Conservation (phyloP, 768 basidiomycete species). For the Sarcomyxa edulis region DNA sequence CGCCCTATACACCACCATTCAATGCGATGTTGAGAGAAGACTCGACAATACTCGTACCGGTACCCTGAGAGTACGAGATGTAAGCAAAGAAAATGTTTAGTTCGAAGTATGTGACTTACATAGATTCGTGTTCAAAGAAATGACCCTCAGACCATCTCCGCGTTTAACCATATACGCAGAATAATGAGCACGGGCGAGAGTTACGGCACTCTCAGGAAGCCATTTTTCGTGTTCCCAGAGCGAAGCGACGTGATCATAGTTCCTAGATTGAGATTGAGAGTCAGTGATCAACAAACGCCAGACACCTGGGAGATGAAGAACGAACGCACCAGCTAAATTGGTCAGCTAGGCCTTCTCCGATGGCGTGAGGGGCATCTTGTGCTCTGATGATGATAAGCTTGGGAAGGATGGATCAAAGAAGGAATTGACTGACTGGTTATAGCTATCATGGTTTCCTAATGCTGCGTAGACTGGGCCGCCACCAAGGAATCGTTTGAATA, state of each 20-base stretch:
- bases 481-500: conserved; percentile 57
- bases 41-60: conserved; percentile 15
- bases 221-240: conserved; percentile 72
- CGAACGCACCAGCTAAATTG: conserved; percentile 62
- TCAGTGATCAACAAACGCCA: neutral
- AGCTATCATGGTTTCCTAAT: conserved; percentile 75
- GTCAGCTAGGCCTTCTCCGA: conserved; percentile 46
- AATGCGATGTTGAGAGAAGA: neutral
- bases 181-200: conserved; percentile 62
- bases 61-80: conserved; percentile 25
- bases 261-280: conserved; percentile 33
- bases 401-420: neutral
- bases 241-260: conserved; percentile 68
- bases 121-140: conserved; percentile 72
- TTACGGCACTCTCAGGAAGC: conserved; percentile 53
- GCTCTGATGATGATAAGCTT: conserved; percentile 29
- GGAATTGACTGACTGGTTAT: conserved; percentile 44
- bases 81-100: conserved; percentile 1
- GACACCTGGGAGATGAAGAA: neutral
- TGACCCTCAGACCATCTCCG: conserved; percentile 60
- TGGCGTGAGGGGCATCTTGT: conserved; percentile 54
- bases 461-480: conserved; percentile 72
- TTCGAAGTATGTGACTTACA: conserved; percentile 38
- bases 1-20: conserved; percentile 26
- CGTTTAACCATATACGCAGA: conserved; percentile 68